Conservation (phyloP, 371 early-diverging fungal genomes). For the Actinomucor elegans region DNA sequence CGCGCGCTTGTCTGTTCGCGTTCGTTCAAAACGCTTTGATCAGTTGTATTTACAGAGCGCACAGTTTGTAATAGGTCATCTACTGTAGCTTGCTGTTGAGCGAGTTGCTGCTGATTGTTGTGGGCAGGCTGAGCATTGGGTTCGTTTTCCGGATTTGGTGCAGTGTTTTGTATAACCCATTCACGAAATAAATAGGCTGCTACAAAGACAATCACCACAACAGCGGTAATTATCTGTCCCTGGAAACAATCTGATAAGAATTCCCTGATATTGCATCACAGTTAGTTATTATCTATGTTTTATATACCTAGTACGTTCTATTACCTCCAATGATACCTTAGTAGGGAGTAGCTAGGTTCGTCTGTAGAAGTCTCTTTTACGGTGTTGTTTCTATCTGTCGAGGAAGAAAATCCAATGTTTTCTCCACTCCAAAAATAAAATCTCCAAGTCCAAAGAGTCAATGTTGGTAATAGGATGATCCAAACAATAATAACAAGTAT, state of each 20-base stretch:
- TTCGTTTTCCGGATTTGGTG: neutral
- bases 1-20: conserved; percentile 1
- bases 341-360: neutral
- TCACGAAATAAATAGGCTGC: conserved; percentile 78
- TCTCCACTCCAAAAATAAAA: conserved; percentile 78
- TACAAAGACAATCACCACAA: conserved; percentile 73
- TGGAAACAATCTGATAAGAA: conserved; percentile 80
- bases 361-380: neutral
- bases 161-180: conserved; percentile 78
- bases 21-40: neutral
- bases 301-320: too few species aligned
- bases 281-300: too few species aligned
- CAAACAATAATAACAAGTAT: conserved; percentile 69
- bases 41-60: neutral
- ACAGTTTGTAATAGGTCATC: neutral
- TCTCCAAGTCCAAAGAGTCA: conserved; percentile 79
- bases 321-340: conserved; percentile 10
- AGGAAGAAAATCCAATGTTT: conserved; percentile 6
- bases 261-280: conserved; percentile 28
- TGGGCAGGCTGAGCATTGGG: neutral
- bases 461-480: conserved; percentile 77
- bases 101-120: neutral
- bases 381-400: neutral
- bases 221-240: conserved; percentile 75
- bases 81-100: neutral